Conservation (phyloP, 140 eudicot genomes). For the Cichorium intybus region DNA sequence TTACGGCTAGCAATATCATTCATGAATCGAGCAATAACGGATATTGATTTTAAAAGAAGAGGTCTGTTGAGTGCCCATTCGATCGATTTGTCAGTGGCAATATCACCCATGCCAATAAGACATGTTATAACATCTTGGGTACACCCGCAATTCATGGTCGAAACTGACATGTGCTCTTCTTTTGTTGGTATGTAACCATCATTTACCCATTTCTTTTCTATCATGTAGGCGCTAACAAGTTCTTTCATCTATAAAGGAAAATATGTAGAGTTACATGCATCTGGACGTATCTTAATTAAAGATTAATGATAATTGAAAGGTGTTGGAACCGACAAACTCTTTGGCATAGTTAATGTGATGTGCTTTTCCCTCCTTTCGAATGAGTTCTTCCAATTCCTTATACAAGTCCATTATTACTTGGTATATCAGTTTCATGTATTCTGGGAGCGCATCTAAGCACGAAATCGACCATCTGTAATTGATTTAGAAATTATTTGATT, state of each 20-base stretch:
- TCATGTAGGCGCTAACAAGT: slow-evolving; percentile 2
- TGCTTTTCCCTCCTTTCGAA: slow-evolving; percentile 19
- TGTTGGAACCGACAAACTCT: slow-evolving; percentile 13
- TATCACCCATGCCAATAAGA: neutral
- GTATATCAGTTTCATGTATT: slow-evolving; percentile 32
- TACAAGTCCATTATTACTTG: slow-evolving; percentile 20
- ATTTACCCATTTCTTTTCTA: slow-evolving; percentile 32
- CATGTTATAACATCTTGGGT: too few species aligned
- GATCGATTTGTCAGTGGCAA: neutral
- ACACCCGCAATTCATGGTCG: neutral
- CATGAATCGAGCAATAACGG: neutral
- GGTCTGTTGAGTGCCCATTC: neutral
- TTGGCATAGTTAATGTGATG: slow-evolving; percentile 18
- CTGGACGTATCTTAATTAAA: neutral
- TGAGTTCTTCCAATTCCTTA: slow-evolving; percentile 10
- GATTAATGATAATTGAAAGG: neutral
- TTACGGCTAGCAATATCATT: slow-evolving; percentile 5
- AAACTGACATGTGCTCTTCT: slow-evolving; percentile 25
- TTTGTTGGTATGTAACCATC: slow-evolving; percentile 27
- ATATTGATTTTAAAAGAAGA: neutral
- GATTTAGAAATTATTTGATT: neutral
- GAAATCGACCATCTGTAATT: slow-evolving; percentile 38
- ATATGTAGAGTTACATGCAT: too few species aligned
- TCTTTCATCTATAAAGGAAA: slow-evolving; percentile 28
- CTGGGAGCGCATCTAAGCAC: slow-evolving; percentile 30